Base-by-base conservation (phyloP, 2,329 filamentous ascomycete genomes). In the Colletotrichum simmondsii region DNA sequence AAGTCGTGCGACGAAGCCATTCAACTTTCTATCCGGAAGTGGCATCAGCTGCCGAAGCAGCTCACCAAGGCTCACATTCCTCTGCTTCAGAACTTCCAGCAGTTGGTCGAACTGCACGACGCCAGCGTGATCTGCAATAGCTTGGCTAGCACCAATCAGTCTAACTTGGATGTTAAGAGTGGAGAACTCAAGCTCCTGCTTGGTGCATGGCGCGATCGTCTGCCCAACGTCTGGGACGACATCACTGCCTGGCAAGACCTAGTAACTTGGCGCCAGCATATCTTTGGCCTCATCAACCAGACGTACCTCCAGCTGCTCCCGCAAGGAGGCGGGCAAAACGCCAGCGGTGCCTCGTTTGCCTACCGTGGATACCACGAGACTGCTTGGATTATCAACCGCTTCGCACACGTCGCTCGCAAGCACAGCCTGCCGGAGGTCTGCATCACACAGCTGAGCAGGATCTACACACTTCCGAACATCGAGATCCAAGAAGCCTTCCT, bases 401-500 rank as follows among this genome's bases (percentile, higher is more conserved):
- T 99, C 79, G 97, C 97, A 1, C 97, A 99, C 80, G 97, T 99
- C 54, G 97, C 97, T 60, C 92, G 97, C 70, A 99, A 99, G 86
- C 97, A 99, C 82, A 96, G 94, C 77, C 91, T 99, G 77, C 94
- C 95, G 0, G 97, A 99, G 75, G 97, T 99, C 35, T 99, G 97
- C 85, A 98, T 99, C 83, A 96, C 91, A 76, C 97, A 99, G 80
- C 90, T 99, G 24, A 97, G 96, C 80, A 94, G 96, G 75, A 99
- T 99, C 80, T 99, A 99, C 82, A 99, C 97, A 0, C 88, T 99
- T 6, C 97, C 97, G 1, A 99, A 99, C 80, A 99, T 99, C 57
- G 97, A 99, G 85, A 99, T 99, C 59, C 97, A 99, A 80, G 97
- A 99, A 82, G 97, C 97, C 0, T 99, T 99, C 88, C 85, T 99